These are phyloP conservation scores for Primulina huaijiensis DNA, from an alignment of 257 asterid species.

Conservation along the genomic window DNA sequence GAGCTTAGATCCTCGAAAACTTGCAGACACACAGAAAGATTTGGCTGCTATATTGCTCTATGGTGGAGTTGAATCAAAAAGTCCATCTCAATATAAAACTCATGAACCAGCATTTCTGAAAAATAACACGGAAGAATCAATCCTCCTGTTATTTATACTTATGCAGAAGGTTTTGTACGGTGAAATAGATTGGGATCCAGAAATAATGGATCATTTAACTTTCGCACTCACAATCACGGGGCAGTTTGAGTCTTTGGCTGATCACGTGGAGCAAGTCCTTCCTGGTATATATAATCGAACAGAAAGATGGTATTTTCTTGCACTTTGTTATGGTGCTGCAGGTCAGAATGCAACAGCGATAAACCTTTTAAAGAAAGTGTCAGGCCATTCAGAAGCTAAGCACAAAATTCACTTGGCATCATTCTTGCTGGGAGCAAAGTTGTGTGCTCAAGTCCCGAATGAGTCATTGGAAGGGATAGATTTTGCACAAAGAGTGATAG, in stretches of 20 bases:
- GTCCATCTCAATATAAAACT: slow-evolving; percentile 38
- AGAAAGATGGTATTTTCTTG: slow-evolving; percentile 86
- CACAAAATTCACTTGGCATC: slow-evolving; percentile 48
- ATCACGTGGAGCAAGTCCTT: slow-evolving; percentile 68
- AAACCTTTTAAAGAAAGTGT: slow-evolving; percentile 59
- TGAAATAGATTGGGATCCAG: slow-evolving; percentile 78
- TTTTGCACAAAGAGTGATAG: slow-evolving; percentile 48
- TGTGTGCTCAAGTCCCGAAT: slow-evolving; percentile 56
- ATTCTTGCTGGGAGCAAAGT: slow-evolving; percentile 73
- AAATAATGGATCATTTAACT: slow-evolving; percentile 64
- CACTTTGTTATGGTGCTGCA: slow-evolving; percentile 72
- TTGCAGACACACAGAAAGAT: slow-evolving; percentile 68
- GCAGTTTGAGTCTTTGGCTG: slow-evolving; percentile 53
- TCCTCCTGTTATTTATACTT: slow-evolving; percentile 62
- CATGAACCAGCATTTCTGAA: slow-evolving; percentile 35
- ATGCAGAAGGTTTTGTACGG: slow-evolving; percentile 50
- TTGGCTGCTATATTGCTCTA: slow-evolving; percentile 61
- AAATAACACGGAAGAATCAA: slow-evolving; percentile 65
- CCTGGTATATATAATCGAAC: slow-evolving; percentile 62
- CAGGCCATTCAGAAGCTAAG: slow-evolving; percentile 51
- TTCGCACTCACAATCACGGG: slow-evolving; percentile 63
- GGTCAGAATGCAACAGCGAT: slow-evolving; percentile 61
- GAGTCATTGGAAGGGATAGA: slow-evolving; percentile 50
- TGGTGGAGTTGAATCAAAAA: slow-evolving; percentile 65
- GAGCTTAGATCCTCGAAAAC: slow-evolving; percentile 61